Conservation (phyloP, 2,329 filamentous ascomycete species). For the Pseudogymnoascus sp. region DNA sequence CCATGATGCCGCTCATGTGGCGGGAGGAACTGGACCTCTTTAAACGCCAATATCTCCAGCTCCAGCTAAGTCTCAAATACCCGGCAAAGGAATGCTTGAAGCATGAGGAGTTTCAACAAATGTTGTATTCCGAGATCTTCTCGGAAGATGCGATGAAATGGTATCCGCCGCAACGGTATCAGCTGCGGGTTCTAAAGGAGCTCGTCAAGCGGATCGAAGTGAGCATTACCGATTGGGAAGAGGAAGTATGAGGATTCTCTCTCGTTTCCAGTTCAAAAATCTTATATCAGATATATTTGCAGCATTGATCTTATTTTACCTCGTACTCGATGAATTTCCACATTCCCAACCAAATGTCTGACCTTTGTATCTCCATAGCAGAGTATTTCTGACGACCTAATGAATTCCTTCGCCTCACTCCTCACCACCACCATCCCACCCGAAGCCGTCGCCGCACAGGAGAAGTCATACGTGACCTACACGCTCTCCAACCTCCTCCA, state of each 20-base stretch:
- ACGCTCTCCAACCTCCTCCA: conserved; percentile 22
- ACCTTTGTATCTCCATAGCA: conserved; percentile 35
- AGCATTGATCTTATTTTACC: conserved; percentile 2
- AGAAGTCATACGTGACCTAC: conserved; percentile 71
- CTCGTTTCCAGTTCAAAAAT: conserved; percentile 14
- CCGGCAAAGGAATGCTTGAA: conserved; percentile 54
- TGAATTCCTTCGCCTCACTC: conserved; percentile 59
- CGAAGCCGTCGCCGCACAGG: conserved; percentile 59
- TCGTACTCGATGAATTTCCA: background rate
- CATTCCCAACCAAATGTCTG: conserved; percentile 17
- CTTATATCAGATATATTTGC: conserved; percentile 14
- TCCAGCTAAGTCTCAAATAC: conserved; percentile 58
- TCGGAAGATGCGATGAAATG: conserved; percentile 46
- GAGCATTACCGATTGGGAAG: conserved; percentile 72
- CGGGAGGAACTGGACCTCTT: conserved; percentile 43
- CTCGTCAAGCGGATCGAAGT: conserved; percentile 64
- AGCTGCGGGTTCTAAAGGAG: conserved; percentile 64
- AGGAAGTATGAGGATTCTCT: conserved; percentile 61
- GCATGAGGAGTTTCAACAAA: conserved; percentile 54
- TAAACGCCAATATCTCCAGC: conserved; percentile 71
- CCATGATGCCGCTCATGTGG: conserved; percentile 23
- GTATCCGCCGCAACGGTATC: conserved; percentile 62
- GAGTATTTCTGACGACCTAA: conserved; percentile 79
- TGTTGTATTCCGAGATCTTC: conserved; percentile 62
- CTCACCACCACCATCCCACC: conserved; percentile 57